Conservation (phyloP, 2,329 filamentous ascomycete species). For the Neopestalotiopsis sp. region DNA sequence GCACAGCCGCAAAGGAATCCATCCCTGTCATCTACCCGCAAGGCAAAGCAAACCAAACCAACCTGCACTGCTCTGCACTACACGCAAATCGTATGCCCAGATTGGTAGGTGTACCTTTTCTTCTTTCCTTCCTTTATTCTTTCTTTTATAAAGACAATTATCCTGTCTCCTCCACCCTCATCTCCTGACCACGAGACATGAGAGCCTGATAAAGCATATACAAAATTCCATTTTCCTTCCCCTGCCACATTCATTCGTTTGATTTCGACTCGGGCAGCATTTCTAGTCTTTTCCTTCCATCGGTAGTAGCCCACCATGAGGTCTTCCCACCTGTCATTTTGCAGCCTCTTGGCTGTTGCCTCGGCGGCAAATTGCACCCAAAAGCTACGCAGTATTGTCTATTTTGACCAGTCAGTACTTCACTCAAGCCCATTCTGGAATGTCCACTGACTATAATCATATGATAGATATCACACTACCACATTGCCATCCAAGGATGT, state of each 20-base stretch:
- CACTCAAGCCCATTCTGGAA: not conserved
- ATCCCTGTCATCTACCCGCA: too few relatives aligned
- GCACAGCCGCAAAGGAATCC: too few relatives aligned
- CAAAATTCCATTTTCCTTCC: too few relatives aligned
- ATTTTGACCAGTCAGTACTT: conserved; percentile 23
- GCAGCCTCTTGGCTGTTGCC: conserved; percentile 3
- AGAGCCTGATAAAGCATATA: too few relatives aligned
- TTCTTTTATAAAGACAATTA: too few relatives aligned
- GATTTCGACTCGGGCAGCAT: not conserved
- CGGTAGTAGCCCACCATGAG: not conserved
- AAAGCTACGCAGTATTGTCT: conserved; percentile 20
- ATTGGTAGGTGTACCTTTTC: too few relatives aligned
- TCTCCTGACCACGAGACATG: too few relatives aligned
- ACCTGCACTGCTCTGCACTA: too few relatives aligned
- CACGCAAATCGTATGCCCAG: too few relatives aligned
- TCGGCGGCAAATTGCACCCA: conserved; percentile 1
- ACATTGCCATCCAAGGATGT: conserved; percentile 17
- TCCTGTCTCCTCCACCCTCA: too few relatives aligned
- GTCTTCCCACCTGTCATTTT: not conserved
- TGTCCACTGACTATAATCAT: not conserved
- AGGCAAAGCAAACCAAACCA: too few relatives aligned
- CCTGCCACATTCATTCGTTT: not conserved
- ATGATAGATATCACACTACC: conserved; percentile 20
- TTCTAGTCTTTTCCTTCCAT: not conserved
- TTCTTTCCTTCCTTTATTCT: too few relatives aligned